These are phyloP conservation scores for Aquanectria penicillioides DNA, from an alignment of 2,329 filamentous ascomycete species.

Conservation along the genomic window DNA sequence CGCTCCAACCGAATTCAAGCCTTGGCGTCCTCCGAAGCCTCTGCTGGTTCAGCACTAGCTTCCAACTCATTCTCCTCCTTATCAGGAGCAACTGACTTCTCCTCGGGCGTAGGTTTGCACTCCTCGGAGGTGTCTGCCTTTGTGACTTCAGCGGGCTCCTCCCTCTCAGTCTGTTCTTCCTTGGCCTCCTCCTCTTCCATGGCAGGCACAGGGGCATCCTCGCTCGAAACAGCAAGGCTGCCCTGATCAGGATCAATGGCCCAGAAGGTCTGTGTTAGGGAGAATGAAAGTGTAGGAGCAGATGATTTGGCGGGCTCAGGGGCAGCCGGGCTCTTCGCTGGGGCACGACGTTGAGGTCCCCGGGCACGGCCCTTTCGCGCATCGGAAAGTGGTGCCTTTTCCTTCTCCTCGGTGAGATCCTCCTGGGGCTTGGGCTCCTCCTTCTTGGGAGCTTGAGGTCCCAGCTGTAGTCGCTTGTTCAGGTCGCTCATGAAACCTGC, in stretches of 20 bases:
- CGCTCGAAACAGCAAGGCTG: conserved; percentile 45
- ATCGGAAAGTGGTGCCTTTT: conserved; percentile 85
- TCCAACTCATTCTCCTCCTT: conserved; percentile 41
- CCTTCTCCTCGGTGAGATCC: conserved; percentile 65
- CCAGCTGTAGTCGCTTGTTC: conserved; percentile 87
- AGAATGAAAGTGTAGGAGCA: conserved; percentile 57
- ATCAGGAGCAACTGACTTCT: not conserved
- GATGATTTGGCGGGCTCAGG: conserved; percentile 41
- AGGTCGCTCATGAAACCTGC: conserved; percentile 93
- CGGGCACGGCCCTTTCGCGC: conserved; percentile 90
- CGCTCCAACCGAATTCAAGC: not conserved
- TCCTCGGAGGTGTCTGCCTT: not conserved
- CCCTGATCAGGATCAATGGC: conserved; percentile 63
- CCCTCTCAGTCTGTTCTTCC: not conserved
- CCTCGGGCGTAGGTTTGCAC: not conserved
- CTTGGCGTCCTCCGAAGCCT: conserved; percentile 48
- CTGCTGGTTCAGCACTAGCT: conserved; percentile 47
- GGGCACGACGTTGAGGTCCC: conserved; percentile 82
- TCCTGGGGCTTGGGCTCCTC: conserved; percentile 71
- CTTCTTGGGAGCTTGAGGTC: conserved; percentile 83
- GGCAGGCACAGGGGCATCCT: conserved; percentile 20
- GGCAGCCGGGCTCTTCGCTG: conserved; percentile 60
- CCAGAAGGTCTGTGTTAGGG: conserved; percentile 59
- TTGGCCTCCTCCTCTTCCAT: conserved; percentile 21
- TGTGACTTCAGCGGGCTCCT: conserved; percentile 6